phyloP scores from a whole-genome alignment of 1,284 basidiomycete genomes.

The Coniferiporia weirii region DNA sequence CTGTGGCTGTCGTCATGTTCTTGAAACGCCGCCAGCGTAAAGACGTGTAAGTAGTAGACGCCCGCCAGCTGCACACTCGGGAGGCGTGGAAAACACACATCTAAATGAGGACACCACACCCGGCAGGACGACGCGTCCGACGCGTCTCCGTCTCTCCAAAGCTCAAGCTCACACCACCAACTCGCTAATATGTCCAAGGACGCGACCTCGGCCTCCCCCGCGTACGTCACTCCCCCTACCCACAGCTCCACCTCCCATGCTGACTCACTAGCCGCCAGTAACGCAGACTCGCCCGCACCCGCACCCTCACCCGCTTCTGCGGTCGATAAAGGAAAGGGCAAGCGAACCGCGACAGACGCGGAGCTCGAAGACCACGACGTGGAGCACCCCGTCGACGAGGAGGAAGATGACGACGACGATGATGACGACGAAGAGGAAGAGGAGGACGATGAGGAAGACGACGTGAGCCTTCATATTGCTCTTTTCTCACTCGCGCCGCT shows the following conservation, averaged over 20 bases:
- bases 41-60: too few relatives aligned
- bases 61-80: background rate
- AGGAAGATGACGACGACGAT: conserved; percentile 16
- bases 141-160: background rate
- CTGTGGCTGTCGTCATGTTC: too few relatives aligned
- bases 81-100: background rate
- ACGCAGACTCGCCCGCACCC: background rate
- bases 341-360: conserved; percentile 15
- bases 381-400: conserved; percentile 1
- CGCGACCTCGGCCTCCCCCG: background rate
- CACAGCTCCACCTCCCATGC: background rate
- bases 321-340: conserved; percentile 18
- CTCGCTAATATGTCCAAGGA: background rate
- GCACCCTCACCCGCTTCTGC: background rate
- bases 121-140: background rate
- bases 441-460: conserved; percentile 14
- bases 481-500: too few relatives aligned
- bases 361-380: conserved; percentile 13
- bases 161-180: background rate
- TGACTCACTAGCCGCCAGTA: background rate
- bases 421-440: conserved; percentile 14
- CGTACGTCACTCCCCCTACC: background rate
- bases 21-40: too few relatives aligned
- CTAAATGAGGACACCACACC: background rate
- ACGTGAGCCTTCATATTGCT: background rate